Conservation (phyloP, 805 yeast genomes). For the Candida coquimbonensis region DNA sequence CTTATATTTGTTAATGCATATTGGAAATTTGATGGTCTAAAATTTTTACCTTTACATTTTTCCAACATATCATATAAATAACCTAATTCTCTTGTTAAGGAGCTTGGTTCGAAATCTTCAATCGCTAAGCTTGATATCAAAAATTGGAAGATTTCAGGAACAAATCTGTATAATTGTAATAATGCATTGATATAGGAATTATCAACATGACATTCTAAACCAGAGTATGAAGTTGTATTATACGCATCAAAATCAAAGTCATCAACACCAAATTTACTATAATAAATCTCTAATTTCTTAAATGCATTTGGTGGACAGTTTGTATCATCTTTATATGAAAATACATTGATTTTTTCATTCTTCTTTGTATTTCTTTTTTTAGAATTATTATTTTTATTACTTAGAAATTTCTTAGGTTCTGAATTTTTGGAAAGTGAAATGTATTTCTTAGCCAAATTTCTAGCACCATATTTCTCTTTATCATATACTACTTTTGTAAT, state of each 20-base stretch:
- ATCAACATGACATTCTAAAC: conserved; percentile 82
- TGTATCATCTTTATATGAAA: conserved; percentile 25
- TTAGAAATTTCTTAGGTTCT: conserved; percentile 42
- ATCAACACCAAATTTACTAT: conserved; percentile 86
- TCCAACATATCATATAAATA: conserved; percentile 87
- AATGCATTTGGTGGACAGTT: conserved; percentile 67
- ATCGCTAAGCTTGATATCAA: conserved; percentile 49
- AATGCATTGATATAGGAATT: conserved; percentile 74
- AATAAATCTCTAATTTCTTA: conserved; percentile 65
- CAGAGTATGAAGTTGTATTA: conserved; percentile 68
- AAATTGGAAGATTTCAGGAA: conserved; percentile 64
- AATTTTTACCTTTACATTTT: conserved; percentile 71
- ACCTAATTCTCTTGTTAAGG: conserved; percentile 75
- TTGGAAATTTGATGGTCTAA: conserved; percentile 77
- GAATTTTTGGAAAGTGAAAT: conserved; percentile 28
- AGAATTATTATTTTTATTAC: conserved; percentile 35
- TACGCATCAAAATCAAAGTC: conserved; percentile 88
- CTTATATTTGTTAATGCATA: conserved; percentile 39
- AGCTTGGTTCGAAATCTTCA: conserved; percentile 39
- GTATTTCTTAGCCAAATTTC: conserved; percentile 43
- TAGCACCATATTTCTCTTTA: conserved; percentile 45
- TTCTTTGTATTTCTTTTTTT: conserved; percentile 13
- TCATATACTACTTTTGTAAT: conserved; percentile 47
- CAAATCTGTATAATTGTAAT: conserved; percentile 72
- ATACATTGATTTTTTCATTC: conserved; percentile 18